Base-by-base conservation (phyloP, 768 basidiomycete species). In the Lepiota venenata region DNA sequence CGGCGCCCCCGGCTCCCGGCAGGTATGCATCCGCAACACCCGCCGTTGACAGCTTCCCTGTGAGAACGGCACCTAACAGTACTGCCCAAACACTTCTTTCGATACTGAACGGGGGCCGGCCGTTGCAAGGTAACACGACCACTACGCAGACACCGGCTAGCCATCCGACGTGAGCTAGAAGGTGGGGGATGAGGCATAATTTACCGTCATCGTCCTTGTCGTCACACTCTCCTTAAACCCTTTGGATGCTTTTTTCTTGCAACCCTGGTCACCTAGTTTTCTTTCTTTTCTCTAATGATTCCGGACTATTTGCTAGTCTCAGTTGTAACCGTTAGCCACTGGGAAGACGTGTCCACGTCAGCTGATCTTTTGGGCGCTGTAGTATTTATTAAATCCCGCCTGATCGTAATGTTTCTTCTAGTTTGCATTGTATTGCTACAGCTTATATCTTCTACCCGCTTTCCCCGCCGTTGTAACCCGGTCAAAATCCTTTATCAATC, bases 91-190 rank as follows among this genome's bases (percentile, higher is more conserved):
- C 63, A 7, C 58, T 70, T 22, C 48, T 70, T 37, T 68, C 69
- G 25, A 65, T 70, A 55, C 59, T 70, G 18, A 69, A 67, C 40
- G 61, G 63, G 41, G 59, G 58, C 55, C 59, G 56, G 29, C 39
- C 46, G 20, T 55, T 48, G 39, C 53, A 47, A 42, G 27, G 46
- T 38, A 55, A 55, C 39, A 32, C 46, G 36, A 35, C 42, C 22
- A 45, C 20, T 7, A 18, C 29, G 25, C 36, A 46, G 8, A 39
- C 40, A 41, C 36, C 53, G 35, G 20, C 27, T 21, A 47, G 41
- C 32, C 46, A 18, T 22, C 39, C 53, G n/a, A 47, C 22, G 42
- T 55, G 53, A 55, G 39, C 27, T 22, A 43, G 52, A 54, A 54
- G 44, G 4, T n/a, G 27, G 5, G 5, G 5, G 25, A 2, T 25